These are phyloP conservation scores for Lentithecium fluviatile DNA, from an alignment of 495 filamentous ascomycete genomes.

Conservation along the genomic window DNA sequence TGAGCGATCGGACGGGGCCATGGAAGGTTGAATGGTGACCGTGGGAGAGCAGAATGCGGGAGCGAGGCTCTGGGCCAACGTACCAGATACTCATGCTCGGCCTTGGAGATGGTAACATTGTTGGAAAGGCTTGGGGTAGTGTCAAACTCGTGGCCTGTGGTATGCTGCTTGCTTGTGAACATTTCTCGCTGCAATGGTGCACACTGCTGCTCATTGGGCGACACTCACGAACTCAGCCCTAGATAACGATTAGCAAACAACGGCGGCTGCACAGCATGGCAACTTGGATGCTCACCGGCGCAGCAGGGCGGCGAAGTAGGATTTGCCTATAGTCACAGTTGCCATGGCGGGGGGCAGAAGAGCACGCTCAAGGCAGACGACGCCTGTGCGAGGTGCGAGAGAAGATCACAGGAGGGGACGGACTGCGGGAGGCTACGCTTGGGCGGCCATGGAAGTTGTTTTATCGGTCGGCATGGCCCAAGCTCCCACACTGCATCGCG, in stretches of 20 bases:
- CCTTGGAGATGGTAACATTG: constrained; percentile 54
- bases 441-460: background rate
- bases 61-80: constrained; percentile 28
- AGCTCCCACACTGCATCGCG: background rate
- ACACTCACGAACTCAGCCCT: constrained; percentile 48
- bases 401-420: background rate
- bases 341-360: constrained; percentile 36
- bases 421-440: background rate
- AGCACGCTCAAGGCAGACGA: background rate
- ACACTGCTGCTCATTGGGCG: background rate
- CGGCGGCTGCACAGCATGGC: background rate
- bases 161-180: constrained; percentile 44
- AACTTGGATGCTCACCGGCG: constrained; percentile 36
- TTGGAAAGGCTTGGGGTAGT: constrained; percentile 32
- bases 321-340: constrained; percentile 42
- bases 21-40: constrained; percentile 12
- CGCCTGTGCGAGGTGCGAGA: constrained; percentile 6
- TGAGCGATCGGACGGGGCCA: constrained; percentile 3
- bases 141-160: constrained; percentile 35
- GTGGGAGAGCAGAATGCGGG: background rate
- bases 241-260: constrained; percentile 7
- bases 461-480: background rate
- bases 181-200: background rate
- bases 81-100: constrained; percentile 58
- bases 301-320: constrained; percentile 45